Evolutionary conservation across 768 basidiomycete genomes (phyloP).

Genomic region (Trametes cubensis): DNA sequence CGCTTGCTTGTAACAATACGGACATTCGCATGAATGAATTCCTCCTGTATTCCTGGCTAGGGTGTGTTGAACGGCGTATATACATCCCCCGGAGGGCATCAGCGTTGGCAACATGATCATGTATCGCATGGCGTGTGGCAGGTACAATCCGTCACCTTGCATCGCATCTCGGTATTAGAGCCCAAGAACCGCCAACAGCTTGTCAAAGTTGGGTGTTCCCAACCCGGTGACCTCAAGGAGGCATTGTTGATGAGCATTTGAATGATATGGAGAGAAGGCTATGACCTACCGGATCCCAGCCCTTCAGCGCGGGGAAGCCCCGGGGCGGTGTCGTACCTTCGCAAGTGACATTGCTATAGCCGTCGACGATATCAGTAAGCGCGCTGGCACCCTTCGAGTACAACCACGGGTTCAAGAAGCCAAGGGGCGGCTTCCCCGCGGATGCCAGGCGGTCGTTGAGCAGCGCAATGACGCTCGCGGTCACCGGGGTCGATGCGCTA

Average conservation of each 20-base stretch:
- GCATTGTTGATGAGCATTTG: conserved; percentile 34
- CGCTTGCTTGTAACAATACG: not conserved
- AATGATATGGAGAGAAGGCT: conserved; percentile 16
- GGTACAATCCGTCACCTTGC: no score
- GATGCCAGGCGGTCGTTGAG: conserved; percentile 37
- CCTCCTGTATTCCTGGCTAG: not conserved
- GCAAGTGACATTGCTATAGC: conserved; percentile 31
- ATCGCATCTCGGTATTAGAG: conserved; percentile 8
- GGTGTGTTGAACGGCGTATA: no score
- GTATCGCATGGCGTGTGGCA: no score
- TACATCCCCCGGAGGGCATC: no score
- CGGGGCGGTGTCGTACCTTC: conserved; percentile 28
- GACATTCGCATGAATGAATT: not conserved
- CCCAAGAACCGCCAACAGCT: conserved; percentile 46
- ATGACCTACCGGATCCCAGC: conserved; percentile 36
- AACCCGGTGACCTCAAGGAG: conserved; percentile 55
- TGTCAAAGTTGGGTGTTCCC: conserved; percentile 64
- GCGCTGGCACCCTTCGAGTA: conserved; percentile 31
- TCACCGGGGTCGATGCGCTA: conserved; percentile 37
- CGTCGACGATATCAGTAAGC: conserved; percentile 39
- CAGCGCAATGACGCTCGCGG: conserved; percentile 37
- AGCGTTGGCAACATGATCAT: no score
- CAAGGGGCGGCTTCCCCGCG: conserved; percentile 33
- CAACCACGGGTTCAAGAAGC: conserved; percentile 41
- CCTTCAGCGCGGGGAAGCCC: conserved; percentile 34